Evolutionary conservation across 2,329 filamentous ascomycete species (phyloP), one percentile per base, ranked within the genome.

Genomic region (Mycosphaerella sp.): DNA sequence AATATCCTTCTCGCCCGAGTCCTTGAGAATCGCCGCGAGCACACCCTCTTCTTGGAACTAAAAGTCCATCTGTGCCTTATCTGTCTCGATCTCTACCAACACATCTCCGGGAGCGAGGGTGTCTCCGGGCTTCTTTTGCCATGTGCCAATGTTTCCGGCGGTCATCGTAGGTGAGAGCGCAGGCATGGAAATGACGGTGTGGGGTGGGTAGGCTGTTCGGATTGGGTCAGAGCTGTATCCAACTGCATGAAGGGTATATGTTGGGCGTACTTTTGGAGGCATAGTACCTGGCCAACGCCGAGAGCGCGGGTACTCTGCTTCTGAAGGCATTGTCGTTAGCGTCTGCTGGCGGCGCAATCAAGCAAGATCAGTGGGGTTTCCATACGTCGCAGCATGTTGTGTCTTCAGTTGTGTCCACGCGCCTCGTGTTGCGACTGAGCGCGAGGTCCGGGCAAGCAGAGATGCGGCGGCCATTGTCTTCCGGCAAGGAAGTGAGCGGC

Each of bases 1-100:
- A 57, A 98, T 77, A 70, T 98, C 93, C 79, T 97, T 98, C 73
- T 85, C 86, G 60, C 94, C 94, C 54, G 86, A 85, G 41, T 95
- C 87, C 76, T 89, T 93, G 67, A 98, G 78, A 59, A 97, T 80
- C 80, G 95, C 95, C 66, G 93, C 91, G 62, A 98, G 79, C 55
- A 95, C 81, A 77, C 91, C 93, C 70, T 97, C 93, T 68, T 98
- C 93, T 75, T 98, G 93, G 75, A 95, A 97, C 75, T 98, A 93
- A 71, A 98, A 97, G 78, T 98, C 93, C 93, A 98, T 98, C 78
- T 97, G 93, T 59, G 93, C 93, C 81, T 98, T 98, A 75, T 98
- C 93, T 65, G 93, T 98, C 81, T 98, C 93, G 66, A 97, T 95
- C 62, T 67, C 65, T 40, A 67, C 62, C 63, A 98, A 77, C 41